Evolutionary conservation across 2,329 filamentous ascomycete species (phyloP), one percentile per base, ranked within the genome.

Genomic region (Colletotrichum coccodes): DNA sequence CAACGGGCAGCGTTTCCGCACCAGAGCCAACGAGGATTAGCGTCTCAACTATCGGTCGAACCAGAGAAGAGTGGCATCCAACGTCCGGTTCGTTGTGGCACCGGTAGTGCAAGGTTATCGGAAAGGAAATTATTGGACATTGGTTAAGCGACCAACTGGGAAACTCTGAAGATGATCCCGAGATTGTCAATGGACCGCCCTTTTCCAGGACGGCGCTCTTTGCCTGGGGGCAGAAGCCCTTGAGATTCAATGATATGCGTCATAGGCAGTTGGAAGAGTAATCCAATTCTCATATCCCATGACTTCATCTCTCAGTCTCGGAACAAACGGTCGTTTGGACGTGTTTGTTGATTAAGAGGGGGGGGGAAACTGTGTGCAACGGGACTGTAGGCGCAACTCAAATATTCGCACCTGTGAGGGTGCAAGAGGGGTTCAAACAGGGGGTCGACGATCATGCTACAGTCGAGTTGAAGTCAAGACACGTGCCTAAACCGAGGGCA

Each of bases 1-100:
- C 67, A 58, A 70, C 67, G 57, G 64, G 38, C 64, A 62, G 63
- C 67, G 63, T 68, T 70, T 68, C 63, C 63, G 38, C 67, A 68
- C 67, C 67, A 68, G 50, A 47, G 46, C 53, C 63, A 36, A 68
- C 58, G 36, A 30, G 64, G 67, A 18, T 50, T 68, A 70, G 67
- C 56, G 63, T 23, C 30, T 23, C n/a, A n/a, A 40, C 52, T 59
- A 68, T 70, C 64, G 63, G 67, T 70, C 64, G 56, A 68, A 69
- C 66, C 66, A 68, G 56, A 69, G 36, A 21, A 28, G 36, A 30
- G 47, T 40, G 32, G 14, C 28, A 59, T 32, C 23, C 16, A 21
- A 18, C 56, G 46, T 40, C 60, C n/a, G 47, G 46, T 65, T 60
- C 42, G 46, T 42, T 47, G 53, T 64, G 64, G 60, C 53, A 64